Evolutionary conservation across 495 filamentous ascomycete genomes (phyloP), one percentile per base, ranked within the genome.

Genomic region (Chaetomium tenue): DNA sequence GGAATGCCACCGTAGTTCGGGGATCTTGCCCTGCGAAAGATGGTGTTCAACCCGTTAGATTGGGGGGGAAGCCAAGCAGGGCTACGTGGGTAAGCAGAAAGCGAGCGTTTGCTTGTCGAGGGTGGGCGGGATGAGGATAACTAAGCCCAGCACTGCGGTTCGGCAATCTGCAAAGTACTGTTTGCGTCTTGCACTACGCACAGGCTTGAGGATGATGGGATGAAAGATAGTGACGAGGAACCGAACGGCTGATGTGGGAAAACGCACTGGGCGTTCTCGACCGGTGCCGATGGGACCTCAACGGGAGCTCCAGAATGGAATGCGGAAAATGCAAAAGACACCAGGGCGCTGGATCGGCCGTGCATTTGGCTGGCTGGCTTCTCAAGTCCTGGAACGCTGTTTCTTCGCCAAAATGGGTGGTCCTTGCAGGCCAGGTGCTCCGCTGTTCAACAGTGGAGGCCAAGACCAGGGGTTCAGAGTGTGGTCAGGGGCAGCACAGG

Each of bases 401-500:
- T 60, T 52, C 55, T 47, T 52, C 37, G 22, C 23, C 48, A 5
- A 37, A 60, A 56, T 47, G 56, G 58, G 47, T 39, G 39, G 53
- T 44, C 53, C 46, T 64, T 52, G 54, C 62, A 58, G 53, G 44
- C 30, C 30, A 37, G 33, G 33, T 15, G 20, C 44, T 58, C 54
- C 44, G 46, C 62, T 52, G 54, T 33, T 64, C 16, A 47, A 47
- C 53, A 55, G 28, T 30, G 28, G 28, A 30, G 52, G 62, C 63
- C 56, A 60, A 61, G 58, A 30, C 44, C 64, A 66, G 64, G 64
- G 64, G 64, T 66, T 61, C 51, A 50, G 40, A 23, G 39, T 20
- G 25, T 25, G 20, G 39, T 66, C 64, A 66, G 64, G 64, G 64
- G 64, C 44, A 66, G 53, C 26, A 60, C 59, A 66, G 42, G 46